These are phyloP conservation scores for Suillus subalutaceus DNA, from an alignment of 768 basidiomycete species.

Conservation along the genomic window DNA sequence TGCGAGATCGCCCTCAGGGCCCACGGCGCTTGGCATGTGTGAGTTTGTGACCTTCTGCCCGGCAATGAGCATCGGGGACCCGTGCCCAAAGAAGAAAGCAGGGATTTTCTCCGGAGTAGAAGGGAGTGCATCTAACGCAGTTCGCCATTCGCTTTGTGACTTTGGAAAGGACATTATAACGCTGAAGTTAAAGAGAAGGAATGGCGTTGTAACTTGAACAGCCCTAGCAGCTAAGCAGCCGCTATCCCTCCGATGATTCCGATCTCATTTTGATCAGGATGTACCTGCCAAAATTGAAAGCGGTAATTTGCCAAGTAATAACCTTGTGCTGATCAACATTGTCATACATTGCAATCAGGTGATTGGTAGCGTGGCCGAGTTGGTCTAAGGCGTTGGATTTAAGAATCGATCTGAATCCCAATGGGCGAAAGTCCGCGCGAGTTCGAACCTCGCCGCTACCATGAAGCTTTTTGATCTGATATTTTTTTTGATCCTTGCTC, in stretches of 20 bases:
- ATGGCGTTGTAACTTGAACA: neutral
- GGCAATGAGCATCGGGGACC: slow-evolving; percentile 51
- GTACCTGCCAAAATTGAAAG: too few species aligned
- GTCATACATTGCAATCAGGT: neutral
- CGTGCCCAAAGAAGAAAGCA: slow-evolving; percentile 77
- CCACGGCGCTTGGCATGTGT: slow-evolving; percentile 32
- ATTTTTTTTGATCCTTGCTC: neutral
- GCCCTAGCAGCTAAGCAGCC: neutral
- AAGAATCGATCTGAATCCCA: slow-evolving; percentile 72
- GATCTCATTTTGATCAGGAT: too few species aligned
- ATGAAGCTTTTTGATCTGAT: slow-evolving; percentile 28
- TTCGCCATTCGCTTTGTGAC: slow-evolving; percentile 49
- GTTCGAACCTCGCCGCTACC: slow-evolving; percentile 92
- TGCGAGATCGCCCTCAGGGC: slow-evolving; percentile 56
- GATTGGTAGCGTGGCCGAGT: slow-evolving; percentile 79
- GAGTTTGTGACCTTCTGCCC: slow-evolving; percentile 4
- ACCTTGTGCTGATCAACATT: neutral
- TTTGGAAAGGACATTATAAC: slow-evolving; percentile 27
- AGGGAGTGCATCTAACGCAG: slow-evolving; percentile 58
- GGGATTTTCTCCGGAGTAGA: slow-evolving; percentile 64
- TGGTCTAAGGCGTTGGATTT: slow-evolving; percentile 93
- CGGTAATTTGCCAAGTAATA: neutral
- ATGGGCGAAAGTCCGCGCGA: slow-evolving; percentile 85
- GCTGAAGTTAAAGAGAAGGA: neutral
- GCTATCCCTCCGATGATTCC: too few species aligned